Evolutionary conservation across 257 asterid species (phyloP).

Genomic region (Gentiana macrophylla): DNA sequence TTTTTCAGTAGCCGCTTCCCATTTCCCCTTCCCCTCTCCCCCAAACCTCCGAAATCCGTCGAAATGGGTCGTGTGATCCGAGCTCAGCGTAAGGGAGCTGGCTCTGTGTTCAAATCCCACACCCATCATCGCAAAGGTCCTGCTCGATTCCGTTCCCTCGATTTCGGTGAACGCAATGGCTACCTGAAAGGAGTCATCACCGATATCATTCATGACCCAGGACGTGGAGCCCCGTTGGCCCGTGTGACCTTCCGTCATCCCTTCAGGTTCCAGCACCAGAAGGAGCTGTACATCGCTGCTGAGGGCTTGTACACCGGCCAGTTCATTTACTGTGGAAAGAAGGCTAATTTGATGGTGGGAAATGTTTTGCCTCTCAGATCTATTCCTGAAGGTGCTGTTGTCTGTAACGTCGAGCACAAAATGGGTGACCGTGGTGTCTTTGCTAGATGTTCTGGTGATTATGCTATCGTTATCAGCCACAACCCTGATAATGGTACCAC

Average conservation of each 20-base stretch:
- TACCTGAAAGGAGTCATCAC: constrained; percentile 65
- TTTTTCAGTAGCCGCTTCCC: neutral
- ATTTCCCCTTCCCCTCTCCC: neutral
- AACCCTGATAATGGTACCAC: constrained; percentile 69
- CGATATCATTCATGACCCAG: constrained; percentile 70
- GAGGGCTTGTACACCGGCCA: constrained; percentile 72
- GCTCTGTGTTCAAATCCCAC: constrained; percentile 64
- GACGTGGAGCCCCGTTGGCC: constrained; percentile 71
- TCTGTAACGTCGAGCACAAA: constrained; percentile 68
- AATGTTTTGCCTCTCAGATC: constrained; percentile 65
- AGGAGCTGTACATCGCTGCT: constrained; percentile 69
- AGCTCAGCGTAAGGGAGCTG: constrained; percentile 79
- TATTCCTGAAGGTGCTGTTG: constrained; percentile 70
- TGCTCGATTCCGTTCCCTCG: constrained; percentile 60
- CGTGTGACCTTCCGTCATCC: constrained; percentile 72
- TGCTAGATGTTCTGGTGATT: constrained; percentile 72
- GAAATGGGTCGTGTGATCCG: constrained; percentile 71
- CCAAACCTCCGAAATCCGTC: constrained; percentile 1
- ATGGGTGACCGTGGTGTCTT: constrained; percentile 69
- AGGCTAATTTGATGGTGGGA: constrained; percentile 56
- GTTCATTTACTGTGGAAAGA: constrained; percentile 63
- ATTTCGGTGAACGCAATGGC: constrained; percentile 80
- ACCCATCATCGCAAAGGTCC: constrained; percentile 82
- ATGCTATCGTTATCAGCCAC: constrained; percentile 66
- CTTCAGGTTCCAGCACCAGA: constrained; percentile 66